Evolutionary conservation across 2,329 filamentous ascomycete genomes (phyloP), one percentile per base, ranked within the genome.

Genomic region (Dichotomopilus funicola): DNA sequence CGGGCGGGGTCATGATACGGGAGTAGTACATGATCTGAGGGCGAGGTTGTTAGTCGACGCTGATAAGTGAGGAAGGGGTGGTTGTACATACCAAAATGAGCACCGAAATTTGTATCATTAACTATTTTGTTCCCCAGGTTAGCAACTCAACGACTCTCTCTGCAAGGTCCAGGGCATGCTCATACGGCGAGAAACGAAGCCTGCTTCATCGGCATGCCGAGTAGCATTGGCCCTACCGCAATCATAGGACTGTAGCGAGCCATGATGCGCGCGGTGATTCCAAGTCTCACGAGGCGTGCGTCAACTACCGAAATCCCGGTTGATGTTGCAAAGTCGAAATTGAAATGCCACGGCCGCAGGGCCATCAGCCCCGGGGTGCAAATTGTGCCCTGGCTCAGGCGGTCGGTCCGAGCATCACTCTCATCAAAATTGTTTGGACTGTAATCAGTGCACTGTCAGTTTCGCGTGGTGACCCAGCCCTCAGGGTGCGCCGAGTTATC

Each of bases 21-120:
- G 91, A 96, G 72, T 97, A 96, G 74, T 96, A 92, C 79, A 96
- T 88, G 54, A 96, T 80, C 89, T 92, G 66, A 42, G 13, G 49
- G 4, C 37, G 43, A 43, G 42, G 47, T 49, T 52, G 51, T 51
- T 48, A 57, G 34, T 45, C 8, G 46, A 36, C 31, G 48, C 13
- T n/a, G 12, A 13, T 3, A 6, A 11, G 55, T 48, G 51, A 53
- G 37, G 12, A 34, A 12, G 36, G 7, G 57, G 49, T 51, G 52
- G 38, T n/a, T 12, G 12, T 34, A 69, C 72, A 62, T 75, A 87
- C 83, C 62, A 92, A 74, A 58, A 90, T 90, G 58, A 91, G 77
- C 33, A 84, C 86, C 6, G 87, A 90, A 68, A 91, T 91, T 74
- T 91, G 86, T 60, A 89, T 83, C 34, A 85, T 89, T 66, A 92